Percentiles rank a stretch among this genome's conserved stretches.
These are phyloP conservation scores for Letharia columbiana DNA, from an alignment of 495 filamentous ascomycete species.

Conservation along the genomic window DNA sequence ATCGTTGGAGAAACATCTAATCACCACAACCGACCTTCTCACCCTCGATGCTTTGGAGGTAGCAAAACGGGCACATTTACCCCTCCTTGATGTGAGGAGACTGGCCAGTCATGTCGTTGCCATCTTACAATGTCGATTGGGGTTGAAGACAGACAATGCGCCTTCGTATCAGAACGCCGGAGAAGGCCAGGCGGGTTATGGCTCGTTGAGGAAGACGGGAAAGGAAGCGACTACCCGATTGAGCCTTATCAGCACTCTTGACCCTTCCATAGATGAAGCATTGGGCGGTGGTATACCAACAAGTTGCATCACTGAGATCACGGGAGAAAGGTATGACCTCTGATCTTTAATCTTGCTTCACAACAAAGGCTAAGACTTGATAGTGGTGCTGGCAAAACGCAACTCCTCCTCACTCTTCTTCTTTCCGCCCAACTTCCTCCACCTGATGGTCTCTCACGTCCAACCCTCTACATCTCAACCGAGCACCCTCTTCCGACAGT, in stretches of 20 bases:
- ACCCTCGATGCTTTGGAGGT: constrained; percentile 76
- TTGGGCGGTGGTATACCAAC: constrained; percentile 80
- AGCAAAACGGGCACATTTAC: constrained; percentile 76
- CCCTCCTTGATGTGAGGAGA: constrained; percentile 66
- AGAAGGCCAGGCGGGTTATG: constrained; percentile 25
- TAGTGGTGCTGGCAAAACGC: constrained; percentile 90
- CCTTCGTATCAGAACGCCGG: constrained; percentile 10
- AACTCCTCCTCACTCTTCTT: constrained; percentile 77
- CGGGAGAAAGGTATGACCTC: constrained; percentile 65
- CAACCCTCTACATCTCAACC: constrained; percentile 89
- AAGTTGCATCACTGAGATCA: constrained; percentile 80
- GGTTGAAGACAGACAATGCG: constrained; percentile 28
- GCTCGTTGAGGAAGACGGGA: constrained; percentile 18
- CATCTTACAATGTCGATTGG: constrained; percentile 58
- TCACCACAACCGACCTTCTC: constrained; percentile 79
- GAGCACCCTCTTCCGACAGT: constrained; percentile 74
- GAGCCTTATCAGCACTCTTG: constrained; percentile 69
- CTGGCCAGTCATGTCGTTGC: constrained; percentile 55
- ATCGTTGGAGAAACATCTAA: constrained; percentile 60
- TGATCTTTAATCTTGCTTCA: neutral
- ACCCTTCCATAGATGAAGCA: constrained; percentile 61
- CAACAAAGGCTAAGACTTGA: neutral
- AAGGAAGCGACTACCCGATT: constrained; percentile 31
- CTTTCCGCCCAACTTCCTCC: constrained; percentile 71
- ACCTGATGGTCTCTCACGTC: constrained; percentile 57